Evolutionary conservation across 441 rosid genomes (phyloP), one percentile per base, ranked within the genome.

Genomic region (Mallotus repandus): DNA sequence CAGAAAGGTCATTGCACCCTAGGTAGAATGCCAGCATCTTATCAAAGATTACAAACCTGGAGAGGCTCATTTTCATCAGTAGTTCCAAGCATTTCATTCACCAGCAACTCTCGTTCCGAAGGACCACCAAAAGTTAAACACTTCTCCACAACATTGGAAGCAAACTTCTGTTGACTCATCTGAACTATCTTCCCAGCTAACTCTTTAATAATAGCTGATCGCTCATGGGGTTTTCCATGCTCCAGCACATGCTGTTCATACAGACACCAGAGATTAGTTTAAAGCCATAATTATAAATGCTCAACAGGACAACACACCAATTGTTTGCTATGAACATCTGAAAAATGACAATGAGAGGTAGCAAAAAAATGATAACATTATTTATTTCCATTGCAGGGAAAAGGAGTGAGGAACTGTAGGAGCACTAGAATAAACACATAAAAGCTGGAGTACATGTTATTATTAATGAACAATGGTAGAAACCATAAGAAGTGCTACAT

Each of bases 91-190:
- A 90, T 90, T 86, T 90, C 96, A 77, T 89, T 76, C 74, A 90
- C 96, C 82, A 90, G 80, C 21, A 72, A 68, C 84, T 87, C 87
- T 69, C 93, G 87, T 66, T 90, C 93, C 5, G 67, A 72, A 74
- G 87, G 79, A 63, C 82, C 74, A 48, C 96, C 90, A 78, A 89
- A 90, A 25, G 88, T 83, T 68, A 90, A 78, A 81, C 93, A 90
- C 83, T 90, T 90, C 79, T 89, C 93, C 38, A 89, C 77, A 53
- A 90, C 96, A 69, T 90, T 90, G 15, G 93, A 88, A 63, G 96
- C 96, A 71, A 90, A 90, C 75, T 90, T 90, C 82, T 90, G 96
- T 79, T 88, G 96, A 72, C 96, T 90, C 96, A 90, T 90, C 70
- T 87, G 84, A 76, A 90, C 93, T 55, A 90, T 90, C 85, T 89